Evolutionary conservation across 208 protist genomes (phyloP).

Genomic region (Trypanosoma lewisi): DNA sequence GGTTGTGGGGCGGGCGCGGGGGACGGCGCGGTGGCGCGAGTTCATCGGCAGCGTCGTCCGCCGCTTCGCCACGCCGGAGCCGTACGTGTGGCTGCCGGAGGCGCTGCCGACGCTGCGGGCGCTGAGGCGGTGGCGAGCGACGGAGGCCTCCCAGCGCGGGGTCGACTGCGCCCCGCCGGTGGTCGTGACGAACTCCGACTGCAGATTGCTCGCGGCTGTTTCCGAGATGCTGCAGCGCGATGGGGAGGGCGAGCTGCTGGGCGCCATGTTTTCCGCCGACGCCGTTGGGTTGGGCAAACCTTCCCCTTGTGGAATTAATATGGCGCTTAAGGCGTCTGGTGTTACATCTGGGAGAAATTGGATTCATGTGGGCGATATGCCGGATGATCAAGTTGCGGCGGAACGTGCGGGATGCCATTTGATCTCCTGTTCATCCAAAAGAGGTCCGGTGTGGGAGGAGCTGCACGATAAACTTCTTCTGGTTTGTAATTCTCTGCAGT

Average conservation of each 20-base stretch:
- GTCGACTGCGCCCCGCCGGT: constrained; percentile 10
- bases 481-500: background rate
- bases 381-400: constrained; percentile 52
- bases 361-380: constrained; percentile 67
- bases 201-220: constrained; percentile 3
- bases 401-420: constrained; percentile 48
- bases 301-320: constrained; percentile 45
- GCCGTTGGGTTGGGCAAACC: constrained; percentile 61
- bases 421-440: constrained; percentile 34
- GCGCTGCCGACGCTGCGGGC: constrained; percentile 38
- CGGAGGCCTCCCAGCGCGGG: background rate
- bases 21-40: constrained; percentile 6
- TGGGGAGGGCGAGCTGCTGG: constrained; percentile 15
- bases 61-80: constrained; percentile 40
- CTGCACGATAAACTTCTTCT: constrained; percentile 35
- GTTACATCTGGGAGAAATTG: constrained; percentile 26
- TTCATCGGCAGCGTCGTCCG: constrained; percentile 11
- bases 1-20: background rate
- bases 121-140: constrained; percentile 36
- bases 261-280: constrained; percentile 36
- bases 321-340: constrained; percentile 17
- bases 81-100: constrained; percentile 54
- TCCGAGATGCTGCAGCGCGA: constrained; percentile 11
- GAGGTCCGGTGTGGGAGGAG: constrained; percentile 49
- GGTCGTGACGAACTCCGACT: constrained; percentile 23